These are phyloP conservation scores for Dissophora globulifera DNA, from an alignment of 192 early-diverging fungal genomes.

Conservation along the genomic window DNA sequence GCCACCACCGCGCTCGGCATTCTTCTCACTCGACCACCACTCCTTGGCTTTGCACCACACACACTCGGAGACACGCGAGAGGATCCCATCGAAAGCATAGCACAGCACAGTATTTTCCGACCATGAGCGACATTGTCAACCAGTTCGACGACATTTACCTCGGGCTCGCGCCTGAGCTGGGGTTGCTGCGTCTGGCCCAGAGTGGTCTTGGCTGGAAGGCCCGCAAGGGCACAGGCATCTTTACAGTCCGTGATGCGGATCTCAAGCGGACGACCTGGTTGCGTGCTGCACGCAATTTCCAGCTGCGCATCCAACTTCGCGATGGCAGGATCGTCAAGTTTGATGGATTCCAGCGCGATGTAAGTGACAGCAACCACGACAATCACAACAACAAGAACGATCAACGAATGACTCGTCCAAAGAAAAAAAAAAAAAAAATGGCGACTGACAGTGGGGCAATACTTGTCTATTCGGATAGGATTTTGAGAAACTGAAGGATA, in stretches of 20 bases:
- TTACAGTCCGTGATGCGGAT: constrained; percentile 71
- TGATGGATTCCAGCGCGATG: constrained; percentile 88
- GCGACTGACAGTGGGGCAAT: background rate
- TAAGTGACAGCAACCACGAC: constrained; percentile 41
- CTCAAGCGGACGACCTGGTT: constrained; percentile 82
- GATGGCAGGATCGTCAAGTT: constrained; percentile 84
- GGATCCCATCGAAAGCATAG: too few relatives aligned
- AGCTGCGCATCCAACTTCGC: constrained; percentile 79
- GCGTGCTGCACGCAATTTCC: constrained; percentile 86
- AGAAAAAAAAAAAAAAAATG: too few relatives aligned
- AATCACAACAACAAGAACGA: too few relatives aligned
- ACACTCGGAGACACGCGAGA: too few relatives aligned
- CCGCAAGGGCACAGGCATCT: constrained; percentile 58
- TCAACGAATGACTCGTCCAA: too few relatives aligned
- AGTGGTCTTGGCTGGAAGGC: constrained; percentile 84
- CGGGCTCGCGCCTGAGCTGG: constrained; percentile 56
- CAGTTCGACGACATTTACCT: constrained; percentile 67
- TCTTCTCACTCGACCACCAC: too few relatives aligned
- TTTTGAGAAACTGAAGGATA: constrained; percentile 82
- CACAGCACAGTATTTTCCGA: too few relatives aligned
- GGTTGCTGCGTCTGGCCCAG: constrained; percentile 61
- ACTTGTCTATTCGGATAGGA: constrained; percentile 59
- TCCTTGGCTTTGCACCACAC: too few relatives aligned
- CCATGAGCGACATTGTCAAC: constrained; percentile 55
- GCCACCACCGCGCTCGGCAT: too few relatives aligned